Evolutionary conservation across 2,329 filamentous ascomycete species (phyloP), one percentile per base, ranked within the genome.

Genomic region (Coleophoma crateriformis): DNA sequence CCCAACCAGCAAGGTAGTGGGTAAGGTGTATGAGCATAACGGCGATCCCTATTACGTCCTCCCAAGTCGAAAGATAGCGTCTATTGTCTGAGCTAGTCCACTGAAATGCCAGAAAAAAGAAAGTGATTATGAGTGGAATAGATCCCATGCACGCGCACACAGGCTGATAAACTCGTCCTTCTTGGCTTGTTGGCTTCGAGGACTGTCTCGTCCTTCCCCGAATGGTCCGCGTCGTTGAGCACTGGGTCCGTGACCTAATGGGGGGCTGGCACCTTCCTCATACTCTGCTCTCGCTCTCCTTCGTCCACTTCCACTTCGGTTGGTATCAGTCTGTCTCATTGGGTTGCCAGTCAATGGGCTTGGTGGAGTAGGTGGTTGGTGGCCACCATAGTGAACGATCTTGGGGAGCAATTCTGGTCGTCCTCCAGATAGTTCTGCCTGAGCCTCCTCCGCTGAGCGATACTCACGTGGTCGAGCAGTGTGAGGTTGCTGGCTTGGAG

Each of bases 371-470:
- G 91, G 91, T 38, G 92, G 91, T 67, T 96, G 92, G 64, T 95
- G 90, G 43, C 90, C 90, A 37, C 88, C 90, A 67, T 99, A 99
- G 69, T 97, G 94, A 13, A 99, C 89, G 50, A 97, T 82, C 68
- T 92, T 94, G 19, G 94, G 94, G 46, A 96, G 76, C 13, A 97
- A 76, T 51, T 99, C 94, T 50, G 95, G 87, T 50, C 94, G 83
- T n/a, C 94, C 94, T 46, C 90, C 91, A 5, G 91, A 85, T 54
- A 99, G 71, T 56, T 94, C 89, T 50, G 89, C 88, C 52, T 97
- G 91, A 3, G 90, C 94, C 65, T 99, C 94, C 67, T 99, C 94
- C 12, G 94, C 94, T 3, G 92, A 96, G 61, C 90, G 88, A 70
- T 95, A 97, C 64, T 97, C 94, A 50, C 92, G 81, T 11, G 84